These are phyloP conservation scores for Yamadazyma trypodendri DNA, from an alignment of 1,139 yeast genomes.

Conservation along the genomic window DNA sequence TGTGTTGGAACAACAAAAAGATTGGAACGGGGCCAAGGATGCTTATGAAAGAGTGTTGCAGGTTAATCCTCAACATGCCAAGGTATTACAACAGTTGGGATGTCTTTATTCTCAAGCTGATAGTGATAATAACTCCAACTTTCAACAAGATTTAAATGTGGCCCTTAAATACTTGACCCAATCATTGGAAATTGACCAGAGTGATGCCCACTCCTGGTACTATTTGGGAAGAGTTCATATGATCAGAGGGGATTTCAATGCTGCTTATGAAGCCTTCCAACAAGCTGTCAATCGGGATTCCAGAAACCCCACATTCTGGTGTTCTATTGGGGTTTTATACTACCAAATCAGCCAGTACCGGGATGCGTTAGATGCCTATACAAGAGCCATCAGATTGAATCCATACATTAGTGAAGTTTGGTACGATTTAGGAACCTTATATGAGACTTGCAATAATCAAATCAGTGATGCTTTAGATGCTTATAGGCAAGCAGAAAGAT, in stretches of 20 bases:
- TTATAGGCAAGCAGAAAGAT: conserved; percentile 90
- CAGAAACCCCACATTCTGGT: conserved; percentile 97
- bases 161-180: conserved; percentile 82
- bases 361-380: conserved; percentile 96
- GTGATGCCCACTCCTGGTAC: conserved; percentile 97
- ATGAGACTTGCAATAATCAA: conserved; percentile 96
- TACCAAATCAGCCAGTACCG: conserved; percentile 94
- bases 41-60: conserved; percentile 91
- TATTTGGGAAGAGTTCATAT: conserved; percentile 94
- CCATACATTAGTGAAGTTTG: conserved; percentile 97
- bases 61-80: conserved; percentile 91
- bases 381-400: conserved; percentile 90
- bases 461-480: conserved; percentile 94
- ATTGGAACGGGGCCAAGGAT: conserved; percentile 87
- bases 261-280: conserved; percentile 97
- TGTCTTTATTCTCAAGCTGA: conserved; percentile 89
- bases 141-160: conserved; percentile 71
- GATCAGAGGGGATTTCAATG: conserved; percentile 92
- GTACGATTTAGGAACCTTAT: conserved; percentile 96
- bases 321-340: conserved; percentile 94
- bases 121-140: conserved; percentile 24
- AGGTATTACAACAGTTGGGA: conserved; percentile 93
- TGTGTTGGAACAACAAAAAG: conserved; percentile 91
- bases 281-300: conserved; percentile 97
- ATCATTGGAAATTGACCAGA: conserved; percentile 82